Base-by-base conservation (phyloP, 1,284 basidiomycete genomes). In the Heterobasidion parviporum region DNA sequence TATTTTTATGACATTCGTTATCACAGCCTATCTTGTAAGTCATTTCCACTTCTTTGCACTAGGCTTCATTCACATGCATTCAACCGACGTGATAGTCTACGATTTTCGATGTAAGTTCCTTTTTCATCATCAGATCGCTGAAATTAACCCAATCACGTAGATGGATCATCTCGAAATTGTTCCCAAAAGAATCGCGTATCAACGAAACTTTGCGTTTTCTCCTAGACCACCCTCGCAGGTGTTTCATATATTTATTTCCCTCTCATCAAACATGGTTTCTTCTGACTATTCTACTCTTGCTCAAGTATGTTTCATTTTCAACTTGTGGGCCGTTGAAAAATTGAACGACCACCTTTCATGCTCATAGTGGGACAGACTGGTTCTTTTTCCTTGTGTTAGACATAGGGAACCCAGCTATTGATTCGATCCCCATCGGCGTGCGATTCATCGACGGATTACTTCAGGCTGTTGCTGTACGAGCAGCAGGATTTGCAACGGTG, bases 181-280 rank as follows among this genome's bases (percentile, higher is more conserved):
- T 87, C 15, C 83, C 85, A 1, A 66, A 67, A 8, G 63, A 66
- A 0, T 92, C 89, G 8, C 79, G 83, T 1, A 63, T 81, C 0
- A 78, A 85, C 57, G 92, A 97, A 71, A 94, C 94, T 0, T 74
- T 97, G 1, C 85, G 87, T 57, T 99, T 99, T 69, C 77, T 99
- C 6, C 80, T 99, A 16, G 94, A 98, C 66, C 96, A 98, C 66
- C 96, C 96, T n/a, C 82, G 95, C 26, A 82, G 95, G 60, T 94
- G 96, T 72, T 98, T 93, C 67, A 85, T 96, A 46, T 95, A 97
- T 68, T 81, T 99, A 7, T 98, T 99, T 65, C 96, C 96, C 0
- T 87, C 92, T 0, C 91, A 94, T 61, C 94, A 98, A 67, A 98
- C 95, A 1, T 96, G 94, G 92, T 92, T 95, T 63, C 80, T 98